phyloP scores from a whole-genome alignment of 2,329 filamentous ascomycete species.

The Mycosphaerella sp. region DNA sequence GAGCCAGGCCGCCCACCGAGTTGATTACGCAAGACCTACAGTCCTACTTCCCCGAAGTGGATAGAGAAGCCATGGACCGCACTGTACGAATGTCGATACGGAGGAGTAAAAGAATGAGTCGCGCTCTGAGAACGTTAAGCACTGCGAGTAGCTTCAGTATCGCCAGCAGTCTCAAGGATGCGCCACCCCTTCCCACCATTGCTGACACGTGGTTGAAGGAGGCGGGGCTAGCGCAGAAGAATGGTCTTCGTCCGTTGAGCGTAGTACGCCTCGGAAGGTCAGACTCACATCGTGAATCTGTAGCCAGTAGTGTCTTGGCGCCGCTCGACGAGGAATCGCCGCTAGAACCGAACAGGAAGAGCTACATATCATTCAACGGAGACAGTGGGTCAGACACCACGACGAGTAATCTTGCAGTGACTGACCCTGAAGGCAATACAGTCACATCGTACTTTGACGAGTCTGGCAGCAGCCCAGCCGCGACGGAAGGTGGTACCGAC shows the following conservation, averaged over 20 bases:
- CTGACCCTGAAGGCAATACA: constrained; percentile 67
- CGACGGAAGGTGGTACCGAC: constrained; percentile 44
- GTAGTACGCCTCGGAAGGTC: constrained; percentile 53
- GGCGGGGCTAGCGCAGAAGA: constrained; percentile 42
- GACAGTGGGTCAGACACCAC: constrained; percentile 61
- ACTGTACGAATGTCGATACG: constrained; percentile 90
- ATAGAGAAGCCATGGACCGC: constrained; percentile 88
- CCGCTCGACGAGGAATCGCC: constrained; percentile 87
- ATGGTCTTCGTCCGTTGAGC: constrained; percentile 53
- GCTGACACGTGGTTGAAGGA: constrained; percentile 83
- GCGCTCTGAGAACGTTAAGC: constrained; percentile 85
- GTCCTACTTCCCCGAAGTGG: constrained; percentile 94
- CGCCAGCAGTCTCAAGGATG: constrained; percentile 85
- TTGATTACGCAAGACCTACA: constrained; percentile 94
- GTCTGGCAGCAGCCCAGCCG: constrained; percentile 58
- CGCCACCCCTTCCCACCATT: constrained; percentile 90
- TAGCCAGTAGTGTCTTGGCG: constrained; percentile 81
- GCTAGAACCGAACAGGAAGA: constrained; percentile 82
- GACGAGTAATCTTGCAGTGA: constrained; percentile 64
- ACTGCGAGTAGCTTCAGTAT: constrained; percentile 91
- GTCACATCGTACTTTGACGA: constrained; percentile 79
- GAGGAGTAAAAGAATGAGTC: constrained; percentile 82
- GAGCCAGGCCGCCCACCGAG: constrained; percentile 88
- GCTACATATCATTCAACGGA: constrained; percentile 78
- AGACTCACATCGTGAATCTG: constrained; percentile 70